A percentile compares a stretch with the other conserved stretches of the same genome.
Conservation (phyloP, 2,329 filamentous ascomycete genomes). For the Pseudogymnoascus sp. region DNA sequence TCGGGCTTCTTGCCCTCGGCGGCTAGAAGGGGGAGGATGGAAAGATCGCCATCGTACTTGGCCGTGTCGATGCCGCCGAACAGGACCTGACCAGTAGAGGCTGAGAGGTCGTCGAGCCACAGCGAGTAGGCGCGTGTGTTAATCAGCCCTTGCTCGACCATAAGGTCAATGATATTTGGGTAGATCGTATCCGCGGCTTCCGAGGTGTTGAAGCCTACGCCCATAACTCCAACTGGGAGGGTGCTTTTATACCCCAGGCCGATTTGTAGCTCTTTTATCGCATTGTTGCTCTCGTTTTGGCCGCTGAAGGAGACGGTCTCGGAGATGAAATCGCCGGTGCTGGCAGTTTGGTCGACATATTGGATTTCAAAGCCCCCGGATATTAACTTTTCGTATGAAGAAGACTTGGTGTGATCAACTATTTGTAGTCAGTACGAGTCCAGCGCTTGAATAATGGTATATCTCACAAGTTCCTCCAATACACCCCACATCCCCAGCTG, state of each 20-base stretch:
- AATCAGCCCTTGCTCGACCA: conserved; percentile 55
- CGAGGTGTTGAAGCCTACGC: conserved; percentile 31
- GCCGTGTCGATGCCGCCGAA: conserved; percentile 75
- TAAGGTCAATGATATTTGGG: conserved; percentile 54
- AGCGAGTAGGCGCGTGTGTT: conserved; percentile 59
- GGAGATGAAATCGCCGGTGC: conserved; percentile 31
- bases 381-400: conserved; percentile 37
- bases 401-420: conserved; percentile 15
- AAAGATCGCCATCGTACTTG: conserved; percentile 60
- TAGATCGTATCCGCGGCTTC: conserved; percentile 32
- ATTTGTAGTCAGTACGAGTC: not conserved
- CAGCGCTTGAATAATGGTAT: conserved; percentile 13
- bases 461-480: conserved; percentile 34
- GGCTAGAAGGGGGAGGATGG: conserved; percentile 46
- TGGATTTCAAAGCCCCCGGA: conserved; percentile 35
- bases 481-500: conserved; percentile 28
- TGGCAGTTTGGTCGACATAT: conserved; percentile 32
- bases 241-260: conserved; percentile 26
- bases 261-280: conserved; percentile 32
- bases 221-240: conserved; percentile 29
- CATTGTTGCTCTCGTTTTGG: conserved; percentile 16
- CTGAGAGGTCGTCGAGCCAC: conserved; percentile 49
- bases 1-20: conserved; percentile 37
- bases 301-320: conserved; percentile 30
- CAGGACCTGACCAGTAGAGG: conserved; percentile 61